Evolutionary conservation across 2,329 filamentous ascomycete genomes (phyloP).

Genomic region (Aspergillus pseudotamarii): DNA sequence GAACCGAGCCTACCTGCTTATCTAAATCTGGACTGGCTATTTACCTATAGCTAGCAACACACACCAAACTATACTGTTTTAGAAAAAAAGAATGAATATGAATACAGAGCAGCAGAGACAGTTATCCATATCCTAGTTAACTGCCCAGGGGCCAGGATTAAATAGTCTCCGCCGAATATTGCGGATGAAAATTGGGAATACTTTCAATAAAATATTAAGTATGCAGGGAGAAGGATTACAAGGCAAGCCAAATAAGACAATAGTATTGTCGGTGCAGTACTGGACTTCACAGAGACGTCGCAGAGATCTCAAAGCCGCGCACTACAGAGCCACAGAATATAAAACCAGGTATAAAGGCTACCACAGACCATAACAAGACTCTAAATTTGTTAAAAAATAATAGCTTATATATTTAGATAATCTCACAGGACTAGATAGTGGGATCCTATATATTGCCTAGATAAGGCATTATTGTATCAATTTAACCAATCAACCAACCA

Average conservation of each 20-base stretch:
- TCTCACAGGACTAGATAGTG: slow-evolving; percentile 8
- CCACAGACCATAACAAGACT: slow-evolving; percentile 18
- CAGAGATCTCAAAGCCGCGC: slow-evolving; percentile 22
- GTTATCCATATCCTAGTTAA: background rate
- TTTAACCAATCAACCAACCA: too few species aligned
- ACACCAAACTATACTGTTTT: too few species aligned
- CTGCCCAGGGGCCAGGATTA: background rate
- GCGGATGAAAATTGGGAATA: background rate
- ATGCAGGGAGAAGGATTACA: background rate
- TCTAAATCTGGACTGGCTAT: too few species aligned
- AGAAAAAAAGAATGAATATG: too few species aligned
- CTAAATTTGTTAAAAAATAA: slow-evolving; percentile 16
- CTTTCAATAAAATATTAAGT: background rate
- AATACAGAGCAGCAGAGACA: background rate
- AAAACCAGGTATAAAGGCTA: slow-evolving; percentile 13
- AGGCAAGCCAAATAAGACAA: background rate
- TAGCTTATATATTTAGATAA: slow-evolving; percentile 3
- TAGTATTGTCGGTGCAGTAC: too few species aligned
- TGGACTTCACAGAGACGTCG: too few species aligned
- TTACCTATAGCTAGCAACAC: too few species aligned
- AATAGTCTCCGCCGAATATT: background rate
- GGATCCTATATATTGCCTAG: slow-evolving; percentile 3
- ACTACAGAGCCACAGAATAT: slow-evolving; percentile 19
- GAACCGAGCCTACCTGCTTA: too few species aligned
- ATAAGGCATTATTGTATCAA: background rate